Base-by-base conservation (phyloP, 2,329 filamentous ascomycete genomes). In the Ophiosphaerella narmari region DNA sequence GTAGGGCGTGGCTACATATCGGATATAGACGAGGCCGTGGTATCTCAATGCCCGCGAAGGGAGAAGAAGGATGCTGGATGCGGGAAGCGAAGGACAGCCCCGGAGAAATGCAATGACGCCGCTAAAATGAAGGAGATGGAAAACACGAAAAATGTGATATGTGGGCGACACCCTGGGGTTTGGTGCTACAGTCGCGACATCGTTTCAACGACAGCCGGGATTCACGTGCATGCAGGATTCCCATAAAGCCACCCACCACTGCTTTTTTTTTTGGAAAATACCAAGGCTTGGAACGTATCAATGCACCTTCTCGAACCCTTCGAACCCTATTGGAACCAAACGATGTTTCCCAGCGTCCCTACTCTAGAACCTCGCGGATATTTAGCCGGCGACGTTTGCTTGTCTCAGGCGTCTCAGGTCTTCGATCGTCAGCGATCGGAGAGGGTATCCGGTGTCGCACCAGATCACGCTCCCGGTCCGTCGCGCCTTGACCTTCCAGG, bases 331-430 rank as follows among this genome's bases (percentile, higher is more conserved):
- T 12, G 7, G 26, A 8, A 29, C 26, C 26, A 29, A 29, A 29
- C 26, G 6, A 11, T 29, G 26, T 24, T 29, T 21, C 18, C 18
- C 18, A 21, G 18, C 4, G 4, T 21, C 18, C 3, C 18, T 61
- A 73, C 55, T 70, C 67, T 32, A 74, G 54, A 39, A 74, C 63
- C 54, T 73, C 70, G 29, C 66, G 65, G 35, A 74, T 73, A 46
- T 73, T 72, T 43, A 74, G 46, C 32, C 70, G 63, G 38, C 71
- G 52, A 48, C 71, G 60, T 58, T 74, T 74, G 18, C 65, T 63
- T 4, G 53, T 60, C 29, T 71, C 67, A 8, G 69, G 66, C 24
- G 69, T 69, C 31, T 70, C 69, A 32, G 66, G 60, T 35, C 53
- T 48, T 43, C 59, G 60, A 33, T 63, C 54, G 6, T 66, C 63